phyloP scores from a whole-genome alignment of 306 rosid genomes.

The Abrus precatorius region DNA sequence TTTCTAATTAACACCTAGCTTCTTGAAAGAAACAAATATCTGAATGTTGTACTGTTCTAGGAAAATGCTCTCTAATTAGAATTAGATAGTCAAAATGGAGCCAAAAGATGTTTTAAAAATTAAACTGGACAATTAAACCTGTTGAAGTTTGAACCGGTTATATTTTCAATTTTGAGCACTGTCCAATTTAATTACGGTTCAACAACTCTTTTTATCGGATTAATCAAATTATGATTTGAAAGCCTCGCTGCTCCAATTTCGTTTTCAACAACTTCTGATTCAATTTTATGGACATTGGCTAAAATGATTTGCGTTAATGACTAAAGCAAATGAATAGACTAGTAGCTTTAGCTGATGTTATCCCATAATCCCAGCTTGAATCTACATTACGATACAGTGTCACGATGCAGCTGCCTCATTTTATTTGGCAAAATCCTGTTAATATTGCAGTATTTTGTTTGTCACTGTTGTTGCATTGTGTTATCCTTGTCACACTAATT shows the following conservation, averaged over 20 bases:
- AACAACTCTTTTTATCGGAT: neutral
- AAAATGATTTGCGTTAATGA: constrained; percentile 13
- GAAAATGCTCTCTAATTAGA: constrained; percentile 30
- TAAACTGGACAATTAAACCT: neutral
- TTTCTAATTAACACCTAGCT: constrained; percentile 21
- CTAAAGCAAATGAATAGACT: neutral
- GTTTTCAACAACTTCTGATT: neutral
- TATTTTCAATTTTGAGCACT: neutral
- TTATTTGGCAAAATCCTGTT: constrained; percentile 28
- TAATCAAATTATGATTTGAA: constrained; percentile 7
- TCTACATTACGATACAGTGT: constrained; percentile 1
- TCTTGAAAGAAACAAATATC: constrained; percentile 32
- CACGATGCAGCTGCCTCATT: constrained; percentile 7
- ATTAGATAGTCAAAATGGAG: constrained; percentile 13
- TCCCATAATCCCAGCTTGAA: neutral
- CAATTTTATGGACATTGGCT: neutral
- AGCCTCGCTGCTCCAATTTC: neutral
- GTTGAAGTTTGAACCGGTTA: neutral
- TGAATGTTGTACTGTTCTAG: constrained; percentile 35
- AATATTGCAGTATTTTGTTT: neutral
- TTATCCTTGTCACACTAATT: constrained; percentile 27
- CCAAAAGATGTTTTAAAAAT: neutral
- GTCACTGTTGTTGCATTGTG: constrained; percentile 24
- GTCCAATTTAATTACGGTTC: neutral
- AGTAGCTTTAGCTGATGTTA: constrained; percentile 18